Evolutionary conservation across 768 basidiomycete species (phyloP).

Genomic region (Mycena chlorophos): DNA sequence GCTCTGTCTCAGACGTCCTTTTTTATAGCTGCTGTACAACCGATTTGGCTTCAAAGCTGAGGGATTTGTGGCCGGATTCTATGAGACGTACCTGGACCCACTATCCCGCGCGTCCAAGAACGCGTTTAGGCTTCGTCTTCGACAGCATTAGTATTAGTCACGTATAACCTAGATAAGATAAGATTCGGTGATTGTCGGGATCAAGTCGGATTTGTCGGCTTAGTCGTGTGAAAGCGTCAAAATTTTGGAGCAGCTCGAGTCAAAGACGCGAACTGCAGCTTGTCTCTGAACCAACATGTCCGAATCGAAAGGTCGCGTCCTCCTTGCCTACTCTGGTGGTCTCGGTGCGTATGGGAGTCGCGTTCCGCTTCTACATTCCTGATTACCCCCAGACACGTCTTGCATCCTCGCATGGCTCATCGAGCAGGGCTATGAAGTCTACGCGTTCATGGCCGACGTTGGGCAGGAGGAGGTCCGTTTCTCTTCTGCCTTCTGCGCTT

Average conservation of each 20-base stretch:
- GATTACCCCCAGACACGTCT: slow-evolving; percentile 73
- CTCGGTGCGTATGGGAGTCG: slow-evolving; percentile 64
- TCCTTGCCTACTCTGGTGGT: slow-evolving; percentile 97
- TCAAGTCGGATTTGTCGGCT: too few species aligned
- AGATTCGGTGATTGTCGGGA: too few species aligned
- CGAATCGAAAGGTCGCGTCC: slow-evolving; percentile 73
- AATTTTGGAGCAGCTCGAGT: too few species aligned
- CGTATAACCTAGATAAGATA: too few species aligned
- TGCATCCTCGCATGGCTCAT: slow-evolving; percentile 99
- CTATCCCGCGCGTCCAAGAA: slow-evolving; percentile 75
- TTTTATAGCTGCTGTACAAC: slow-evolving; percentile 69
- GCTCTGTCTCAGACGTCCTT: neutral
- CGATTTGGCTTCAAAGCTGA: slow-evolving; percentile 88
- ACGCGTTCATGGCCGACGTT: slow-evolving; percentile 96
- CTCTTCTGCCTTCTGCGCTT: neutral
- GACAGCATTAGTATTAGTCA: too few species aligned
- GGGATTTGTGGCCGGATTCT: slow-evolving; percentile 80
- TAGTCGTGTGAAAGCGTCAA: too few species aligned
- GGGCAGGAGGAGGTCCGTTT: slow-evolving; percentile 79
- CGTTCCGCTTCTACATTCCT: neutral
- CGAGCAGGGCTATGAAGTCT: slow-evolving; percentile 96
- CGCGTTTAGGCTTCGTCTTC: slow-evolving; percentile 74
- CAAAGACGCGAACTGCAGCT: too few species aligned
- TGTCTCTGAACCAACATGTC: slow-evolving; percentile 41
- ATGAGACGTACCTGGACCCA: slow-evolving; percentile 73